Conservation (phyloP, 1,284 basidiomycete species). For the Ceratobasidium sp. region DNA sequence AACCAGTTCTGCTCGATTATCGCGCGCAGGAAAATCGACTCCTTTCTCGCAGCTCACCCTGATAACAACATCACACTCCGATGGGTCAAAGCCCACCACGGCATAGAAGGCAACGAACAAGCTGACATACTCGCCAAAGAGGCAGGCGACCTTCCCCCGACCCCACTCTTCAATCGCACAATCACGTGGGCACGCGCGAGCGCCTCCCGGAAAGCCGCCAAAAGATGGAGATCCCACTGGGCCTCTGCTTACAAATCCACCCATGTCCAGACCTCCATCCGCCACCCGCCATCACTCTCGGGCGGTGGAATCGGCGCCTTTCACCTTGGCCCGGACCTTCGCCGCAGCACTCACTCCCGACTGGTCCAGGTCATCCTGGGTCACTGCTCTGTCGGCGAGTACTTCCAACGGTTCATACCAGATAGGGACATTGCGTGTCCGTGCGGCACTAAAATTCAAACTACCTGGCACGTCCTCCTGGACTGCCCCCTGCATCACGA, state of each 20-base stretch:
- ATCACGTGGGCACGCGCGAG: conserved; percentile 11
- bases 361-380: not conserved
- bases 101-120: not conserved
- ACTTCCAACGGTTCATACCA: not conserved
- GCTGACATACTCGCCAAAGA: conserved; percentile 23
- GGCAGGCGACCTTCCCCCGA: conserved; percentile 4
- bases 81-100: not conserved
- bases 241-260: not conserved
- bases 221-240: not conserved
- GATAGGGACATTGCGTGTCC: not conserved
- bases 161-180: not conserved
- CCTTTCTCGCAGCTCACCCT: not conserved
- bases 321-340: too few relatives aligned
- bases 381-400: not conserved
- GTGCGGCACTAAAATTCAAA: not conserved
- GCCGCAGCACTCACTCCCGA: not conserved
- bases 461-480: not conserved
- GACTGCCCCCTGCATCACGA: not conserved
- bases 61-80: not conserved
- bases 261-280: not conserved
- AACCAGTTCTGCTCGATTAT: not conserved
- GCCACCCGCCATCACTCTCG: not conserved
- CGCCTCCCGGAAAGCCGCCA: not conserved
- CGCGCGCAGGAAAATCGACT: not conserved
- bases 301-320: not conserved